These are phyloP conservation scores for Fusarium pseudoanthophilum DNA, from an alignment of 2,329 filamentous ascomycete species.

Conservation along the genomic window DNA sequence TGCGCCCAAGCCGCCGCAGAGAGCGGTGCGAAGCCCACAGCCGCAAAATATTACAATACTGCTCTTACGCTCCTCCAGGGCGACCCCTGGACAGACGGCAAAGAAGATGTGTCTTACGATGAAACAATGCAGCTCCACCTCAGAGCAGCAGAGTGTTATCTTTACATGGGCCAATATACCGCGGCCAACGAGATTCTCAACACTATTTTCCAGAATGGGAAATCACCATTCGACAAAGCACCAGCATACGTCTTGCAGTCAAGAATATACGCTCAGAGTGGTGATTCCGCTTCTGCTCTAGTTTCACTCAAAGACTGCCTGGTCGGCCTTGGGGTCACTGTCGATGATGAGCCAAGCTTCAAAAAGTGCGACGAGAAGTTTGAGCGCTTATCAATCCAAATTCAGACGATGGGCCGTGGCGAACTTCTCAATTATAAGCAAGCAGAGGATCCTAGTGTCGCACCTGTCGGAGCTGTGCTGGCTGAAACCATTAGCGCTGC, in stretches of 20 bases:
- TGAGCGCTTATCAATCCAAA: constrained; percentile 66
- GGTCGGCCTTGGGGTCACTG: constrained; percentile 71
- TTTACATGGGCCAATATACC: constrained; percentile 78
- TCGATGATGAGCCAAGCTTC: constrained; percentile 74
- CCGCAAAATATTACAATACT: constrained; percentile 81
- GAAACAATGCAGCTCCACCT: constrained; percentile 86
- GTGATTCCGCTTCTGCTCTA: constrained; percentile 77
- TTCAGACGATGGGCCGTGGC: constrained; percentile 66
- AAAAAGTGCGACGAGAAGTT: constrained; percentile 84
- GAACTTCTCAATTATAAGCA: constrained; percentile 57
- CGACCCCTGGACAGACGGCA: constrained; percentile 77
- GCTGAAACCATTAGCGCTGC: constrained; percentile 76
- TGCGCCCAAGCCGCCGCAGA: constrained; percentile 83
- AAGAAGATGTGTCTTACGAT: constrained; percentile 81
- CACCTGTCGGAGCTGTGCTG: constrained; percentile 75
- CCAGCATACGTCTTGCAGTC: constrained; percentile 86
- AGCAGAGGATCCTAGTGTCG: constrained; percentile 63
- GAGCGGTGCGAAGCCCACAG: constrained; percentile 83
- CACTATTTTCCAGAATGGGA: constrained; percentile 76
- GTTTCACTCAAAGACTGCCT: constrained; percentile 77
- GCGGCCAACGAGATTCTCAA: constrained; percentile 75
- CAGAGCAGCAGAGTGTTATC: constrained; percentile 82
- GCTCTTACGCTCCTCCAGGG: constrained; percentile 83
- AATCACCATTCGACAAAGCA: constrained; percentile 80
- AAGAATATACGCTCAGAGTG: constrained; percentile 78